Conservation (phyloP, 768 basidiomycete genomes). For the Mycena capillaripes region DNA sequence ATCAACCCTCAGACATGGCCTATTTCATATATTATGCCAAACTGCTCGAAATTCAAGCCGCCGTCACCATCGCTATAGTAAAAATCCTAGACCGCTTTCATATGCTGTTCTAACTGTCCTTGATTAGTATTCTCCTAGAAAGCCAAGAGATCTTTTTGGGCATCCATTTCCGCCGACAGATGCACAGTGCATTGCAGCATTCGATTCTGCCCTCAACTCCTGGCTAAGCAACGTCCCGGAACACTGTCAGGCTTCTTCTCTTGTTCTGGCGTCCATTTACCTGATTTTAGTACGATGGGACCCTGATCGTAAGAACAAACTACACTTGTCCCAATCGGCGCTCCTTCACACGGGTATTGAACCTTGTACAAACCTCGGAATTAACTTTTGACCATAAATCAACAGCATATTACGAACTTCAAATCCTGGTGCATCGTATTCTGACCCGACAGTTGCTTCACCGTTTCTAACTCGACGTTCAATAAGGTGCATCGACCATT, state of each 20-base stretch:
- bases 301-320: slow-evolving; percentile 36
- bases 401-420: slow-evolving; percentile 43
- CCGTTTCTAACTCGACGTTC: neutral
- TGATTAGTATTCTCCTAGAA: slow-evolving; percentile 60
- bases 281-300: slow-evolving; percentile 50
- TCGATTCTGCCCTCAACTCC: slow-evolving; percentile 73
- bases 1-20: slow-evolving; percentile 59
- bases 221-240: slow-evolving; percentile 72
- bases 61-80: slow-evolving; percentile 66
- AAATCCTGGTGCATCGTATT: slow-evolving; percentile 61
- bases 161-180: slow-evolving; percentile 57
- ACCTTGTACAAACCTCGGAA: neutral
- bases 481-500: slow-evolving; percentile 68
- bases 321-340: slow-evolving; percentile 40
- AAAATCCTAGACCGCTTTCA: slow-evolving; percentile 15
- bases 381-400: neutral
- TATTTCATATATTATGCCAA: slow-evolving; percentile 62
- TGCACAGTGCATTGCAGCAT: slow-evolving; percentile 63
- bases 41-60: slow-evolving; percentile 64
- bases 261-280: no score
- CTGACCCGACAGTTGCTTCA: neutral
- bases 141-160: slow-evolving; percentile 10
- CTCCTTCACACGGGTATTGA: slow-evolving; percentile 29
- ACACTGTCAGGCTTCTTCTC: slow-evolving; percentile 46
- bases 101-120: neutral